Percentiles rank a stretch among this genome's conserved stretches.
phyloP scores from a whole-genome alignment of 176 grass and related monocot genomes.

The Bonia amplexicaulis region DNA sequence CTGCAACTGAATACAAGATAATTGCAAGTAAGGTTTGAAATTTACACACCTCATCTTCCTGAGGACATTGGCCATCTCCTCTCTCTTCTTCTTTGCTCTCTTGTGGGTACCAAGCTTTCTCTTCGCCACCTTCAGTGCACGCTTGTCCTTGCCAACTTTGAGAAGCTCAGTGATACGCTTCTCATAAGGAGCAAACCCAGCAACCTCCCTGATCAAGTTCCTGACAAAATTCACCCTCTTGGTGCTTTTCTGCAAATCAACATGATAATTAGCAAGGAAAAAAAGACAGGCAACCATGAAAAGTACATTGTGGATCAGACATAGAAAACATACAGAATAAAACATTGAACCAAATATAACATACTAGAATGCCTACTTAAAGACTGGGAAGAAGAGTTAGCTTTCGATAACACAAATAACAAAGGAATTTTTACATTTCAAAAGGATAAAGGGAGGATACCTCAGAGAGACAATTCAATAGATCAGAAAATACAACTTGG shows the following conservation, averaged over 20 bases:
- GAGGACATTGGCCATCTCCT: constrained; percentile 49
- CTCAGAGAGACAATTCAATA: neutral
- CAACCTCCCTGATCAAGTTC: constrained; percentile 54
- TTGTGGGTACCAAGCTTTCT: constrained; percentile 62
- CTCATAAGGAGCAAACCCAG: constrained; percentile 60
- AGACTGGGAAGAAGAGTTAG: neutral
- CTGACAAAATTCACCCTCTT: constrained; percentile 50
- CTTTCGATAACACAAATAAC: neutral
- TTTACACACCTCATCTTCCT: constrained; percentile 49
- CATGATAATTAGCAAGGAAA: neutral
- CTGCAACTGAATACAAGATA: neutral
- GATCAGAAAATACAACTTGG: neutral
- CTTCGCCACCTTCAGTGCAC: constrained; percentile 54
- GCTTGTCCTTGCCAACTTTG: constrained; percentile 61
- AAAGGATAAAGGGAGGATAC: neutral
- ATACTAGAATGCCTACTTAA: neutral
- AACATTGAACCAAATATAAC: neutral
- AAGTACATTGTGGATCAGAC: neutral
- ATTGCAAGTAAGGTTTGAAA: neutral
- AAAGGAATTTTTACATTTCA: neutral
- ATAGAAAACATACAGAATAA: neutral
- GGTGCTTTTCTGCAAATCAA: constrained; percentile 40
- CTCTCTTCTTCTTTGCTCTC: constrained; percentile 70
- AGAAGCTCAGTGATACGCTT: constrained; percentile 63
- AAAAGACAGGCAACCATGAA: neutral